Evolutionary conservation across 2,329 filamentous ascomycete species (phyloP).

Genomic region (Cladosporium sp.): DNA sequence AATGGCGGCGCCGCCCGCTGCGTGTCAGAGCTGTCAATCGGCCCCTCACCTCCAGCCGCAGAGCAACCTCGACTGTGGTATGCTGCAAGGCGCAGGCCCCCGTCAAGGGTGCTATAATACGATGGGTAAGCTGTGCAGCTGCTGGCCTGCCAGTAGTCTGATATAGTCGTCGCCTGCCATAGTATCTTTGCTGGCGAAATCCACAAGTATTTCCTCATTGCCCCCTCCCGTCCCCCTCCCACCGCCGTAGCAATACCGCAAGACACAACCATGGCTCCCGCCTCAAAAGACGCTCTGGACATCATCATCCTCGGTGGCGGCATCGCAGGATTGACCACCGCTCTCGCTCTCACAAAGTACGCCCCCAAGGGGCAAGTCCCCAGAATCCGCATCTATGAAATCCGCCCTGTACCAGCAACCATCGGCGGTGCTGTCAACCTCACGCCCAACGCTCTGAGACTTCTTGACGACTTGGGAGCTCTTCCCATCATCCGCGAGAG

Average conservation of each 20-base stretch:
- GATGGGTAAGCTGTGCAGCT: neutral
- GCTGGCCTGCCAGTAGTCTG: neutral
- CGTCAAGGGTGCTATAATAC: too few species aligned
- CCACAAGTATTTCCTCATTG: neutral
- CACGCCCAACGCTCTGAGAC: slow-evolving; percentile 44
- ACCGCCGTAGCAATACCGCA: neutral
- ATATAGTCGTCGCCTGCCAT: neutral
- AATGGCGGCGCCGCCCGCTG: neutral
- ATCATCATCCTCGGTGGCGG: slow-evolving; percentile 51
- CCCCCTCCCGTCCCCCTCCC: neutral
- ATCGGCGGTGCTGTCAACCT: slow-evolving; percentile 46
- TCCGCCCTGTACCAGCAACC: slow-evolving; percentile 42
- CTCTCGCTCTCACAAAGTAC: slow-evolving; percentile 46
- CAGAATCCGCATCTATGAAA: slow-evolving; percentile 47
- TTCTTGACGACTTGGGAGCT: slow-evolving; percentile 34
- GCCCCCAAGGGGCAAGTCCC: slow-evolving; percentile 33
- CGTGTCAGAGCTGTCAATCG: neutral
- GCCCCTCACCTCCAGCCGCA: slow-evolving; percentile 9
- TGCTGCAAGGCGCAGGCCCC: neutral
- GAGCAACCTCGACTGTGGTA: neutral
- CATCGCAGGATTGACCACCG: slow-evolving; percentile 48
- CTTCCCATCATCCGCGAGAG: slow-evolving; percentile 34
- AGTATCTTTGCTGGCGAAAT: neutral
- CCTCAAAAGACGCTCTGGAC: slow-evolving; percentile 29
- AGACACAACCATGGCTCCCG: slow-evolving; percentile 13